phyloP scores from a whole-genome alignment of 1,284 basidiomycete genomes.

The Marasmius fiardii region DNA sequence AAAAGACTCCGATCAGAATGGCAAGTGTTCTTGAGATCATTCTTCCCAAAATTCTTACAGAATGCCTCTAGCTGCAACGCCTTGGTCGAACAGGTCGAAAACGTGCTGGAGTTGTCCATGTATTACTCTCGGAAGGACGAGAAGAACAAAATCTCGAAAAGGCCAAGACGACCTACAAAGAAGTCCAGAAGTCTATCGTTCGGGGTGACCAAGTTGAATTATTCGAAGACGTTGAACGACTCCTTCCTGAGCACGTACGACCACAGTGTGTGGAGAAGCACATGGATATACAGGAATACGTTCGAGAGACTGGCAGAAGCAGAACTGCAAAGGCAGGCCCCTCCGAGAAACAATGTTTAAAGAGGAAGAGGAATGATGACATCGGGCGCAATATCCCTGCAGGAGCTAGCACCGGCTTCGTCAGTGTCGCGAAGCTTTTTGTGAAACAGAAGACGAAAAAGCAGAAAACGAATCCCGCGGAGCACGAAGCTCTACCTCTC shows the following conservation, averaged over 20 bases:
- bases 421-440: slow-evolving; percentile 58
- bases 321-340: slow-evolving; percentile 26
- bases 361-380: slow-evolving; percentile 71
- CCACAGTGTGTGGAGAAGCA: slow-evolving; percentile 79
- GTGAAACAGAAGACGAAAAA: slow-evolving; percentile 46
- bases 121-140: slow-evolving; percentile 88
- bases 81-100: slow-evolving; percentile 96
- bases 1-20: slow-evolving; percentile 96
- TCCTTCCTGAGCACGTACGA: slow-evolving; percentile 77
- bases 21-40: slow-evolving; percentile 41
- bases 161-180: slow-evolving; percentile 84
- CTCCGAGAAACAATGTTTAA: slow-evolving; percentile 38
- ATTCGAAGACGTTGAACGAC: slow-evolving; percentile 86
- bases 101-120: slow-evolving; percentile 86
- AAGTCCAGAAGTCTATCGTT: slow-evolving; percentile 88
- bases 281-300: slow-evolving; percentile 78
- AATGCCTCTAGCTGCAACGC: slow-evolving; percentile 78
- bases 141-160: slow-evolving; percentile 93
- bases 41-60: neutral
- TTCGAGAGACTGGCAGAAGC: slow-evolving; percentile 48
- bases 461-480: slow-evolving; percentile 3
- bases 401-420: slow-evolving; percentile 61
- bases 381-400: slow-evolving; percentile 62
- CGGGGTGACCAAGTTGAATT: slow-evolving; percentile 87
- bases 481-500: slow-evolving; percentile 17